phyloP scores from a whole-genome alignment of 345 rosid genomes.

The Alliaria petiolata region DNA sequence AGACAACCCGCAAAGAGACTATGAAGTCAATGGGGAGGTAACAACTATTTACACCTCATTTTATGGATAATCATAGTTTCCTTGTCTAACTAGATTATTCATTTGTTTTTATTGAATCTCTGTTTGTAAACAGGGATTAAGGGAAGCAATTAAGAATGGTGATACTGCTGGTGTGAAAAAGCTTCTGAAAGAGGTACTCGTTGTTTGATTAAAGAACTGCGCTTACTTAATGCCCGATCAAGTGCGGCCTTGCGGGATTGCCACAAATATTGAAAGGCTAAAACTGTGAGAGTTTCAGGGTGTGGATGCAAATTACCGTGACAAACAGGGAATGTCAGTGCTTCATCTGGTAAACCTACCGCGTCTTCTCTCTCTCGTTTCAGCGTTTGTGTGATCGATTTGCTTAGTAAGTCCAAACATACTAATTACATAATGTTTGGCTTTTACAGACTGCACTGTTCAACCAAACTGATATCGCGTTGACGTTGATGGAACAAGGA shows the following conservation, averaged over 20 bases:
- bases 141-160: constrained; percentile 95
- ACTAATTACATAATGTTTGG: not conserved
- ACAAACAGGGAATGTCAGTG: constrained; percentile 88
- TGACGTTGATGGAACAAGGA: constrained; percentile 73
- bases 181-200: constrained; percentile 72
- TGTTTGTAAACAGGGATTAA: constrained; percentile 58
- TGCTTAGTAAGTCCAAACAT: not conserved
- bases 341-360: constrained; percentile 66
- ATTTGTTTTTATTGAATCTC: not conserved
- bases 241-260: not conserved
- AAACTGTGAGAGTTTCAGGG: constrained; percentile 47
- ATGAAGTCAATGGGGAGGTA: constrained; percentile 93
- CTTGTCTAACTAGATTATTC: not conserved
- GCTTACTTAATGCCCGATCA: not conserved
- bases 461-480: constrained; percentile 74
- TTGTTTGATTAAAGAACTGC: not conserved
- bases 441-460: constrained; percentile 67
- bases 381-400: not conserved
- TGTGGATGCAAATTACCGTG: constrained; percentile 84
- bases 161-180: constrained; percentile 70
- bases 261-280: not conserved
- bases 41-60: constrained; percentile 15
- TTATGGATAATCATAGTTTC: not conserved
- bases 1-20: constrained; percentile 60
- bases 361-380: not conserved